Base-by-base conservation (phyloP, 2,329 filamentous ascomycete genomes). In the Massarina eburnea region DNA sequence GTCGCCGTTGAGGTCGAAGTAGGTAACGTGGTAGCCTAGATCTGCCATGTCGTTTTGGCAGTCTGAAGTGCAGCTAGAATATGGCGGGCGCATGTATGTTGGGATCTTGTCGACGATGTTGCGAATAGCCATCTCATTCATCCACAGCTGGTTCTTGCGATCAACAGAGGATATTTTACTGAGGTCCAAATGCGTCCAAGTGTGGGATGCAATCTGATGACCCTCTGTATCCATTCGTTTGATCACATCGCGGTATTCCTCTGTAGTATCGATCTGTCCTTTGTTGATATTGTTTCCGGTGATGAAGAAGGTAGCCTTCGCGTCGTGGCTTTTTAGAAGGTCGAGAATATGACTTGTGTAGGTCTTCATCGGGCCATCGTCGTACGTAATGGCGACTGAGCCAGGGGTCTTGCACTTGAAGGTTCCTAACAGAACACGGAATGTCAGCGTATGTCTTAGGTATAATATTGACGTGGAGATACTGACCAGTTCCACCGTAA, bases 221-320 rank as follows among this genome's bases (percentile, higher is more conserved):
- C 80, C 80, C 5, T 79, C 76, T 30, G 62, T 49, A 46, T 75
- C 51, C 75, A 81, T 81, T 48, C 78, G 76, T 66, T 80, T 77
- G 46, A 84, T 78, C 14, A 79, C 76, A 8, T 69, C 67, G 8
- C 67, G 62, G 59, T 77, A 78, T 50, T 67, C 67, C 8, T 71
- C 70, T 12, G 68, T 71, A 44, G 77, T 71, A 50, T 83, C 80
- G 54, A 83, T 82, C 54, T 74, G 63, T 29, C 79, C 79, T 63
- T 81, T 82, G 53, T 74, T 74, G 29, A 78, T 71, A 64, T 80
- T 81, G 64, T 76, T 80, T 4, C 80, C 80, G 6, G 77, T 81
- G 49, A 86, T 74, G 66, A 86, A 87, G 64, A 88, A 88, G 2
- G 85, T 88, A 1, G 82, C 84, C 52, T 81, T 84, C 10, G 80